Base-by-base conservation (phyloP, 148 eudicot genomes). In the Nepenthes mirabilis region DNA sequence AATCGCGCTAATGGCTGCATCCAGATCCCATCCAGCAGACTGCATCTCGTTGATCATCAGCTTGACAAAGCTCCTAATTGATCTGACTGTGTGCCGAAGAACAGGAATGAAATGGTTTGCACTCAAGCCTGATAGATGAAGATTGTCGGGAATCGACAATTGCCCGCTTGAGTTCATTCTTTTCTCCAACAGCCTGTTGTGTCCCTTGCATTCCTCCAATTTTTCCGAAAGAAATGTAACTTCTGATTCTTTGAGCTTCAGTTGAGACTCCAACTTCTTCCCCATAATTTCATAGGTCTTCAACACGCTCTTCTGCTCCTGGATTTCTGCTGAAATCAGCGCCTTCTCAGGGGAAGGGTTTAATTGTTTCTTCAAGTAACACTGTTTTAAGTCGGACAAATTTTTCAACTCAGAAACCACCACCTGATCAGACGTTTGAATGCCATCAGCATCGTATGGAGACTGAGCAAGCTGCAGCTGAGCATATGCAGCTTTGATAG, bases 401-500 rank as follows among this genome's bases (percentile, higher is more conserved):
- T 52, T 69, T 70, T 79, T 89, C 70, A 94, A 40, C 69, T 86
- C 97, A 1, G 77, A 65, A 5, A 94, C 85, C 60, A 94, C 75
- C 56, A 73, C 63, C 56, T 74, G 75, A 61, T 94, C 99, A 14
- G 95, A 78, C 14, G 76, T 73, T 65, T 89, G 97, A 71, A 94
- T 86, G 14, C 81, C 81, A 48, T 79, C 90, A 37, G 71, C 80
- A 66, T 94, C 91, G 37, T 89, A 94, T 34, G 99, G 99, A 60
- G 84, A 79, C 58, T 89, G 95, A 55, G 90, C 76, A 63, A 72
- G 74, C 58, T 94, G 99, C 79, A 94, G 56, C 37, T 84, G 78
- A 1, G 88, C 89, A 75, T 94, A 94, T 0, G 91, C 83, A 35
- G 99, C 91, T 77, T 94, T 94, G 35, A 84, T 66, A 2, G 86